Conservation (phyloP, 345 rosid species). For the Salix viminalis region DNA sequence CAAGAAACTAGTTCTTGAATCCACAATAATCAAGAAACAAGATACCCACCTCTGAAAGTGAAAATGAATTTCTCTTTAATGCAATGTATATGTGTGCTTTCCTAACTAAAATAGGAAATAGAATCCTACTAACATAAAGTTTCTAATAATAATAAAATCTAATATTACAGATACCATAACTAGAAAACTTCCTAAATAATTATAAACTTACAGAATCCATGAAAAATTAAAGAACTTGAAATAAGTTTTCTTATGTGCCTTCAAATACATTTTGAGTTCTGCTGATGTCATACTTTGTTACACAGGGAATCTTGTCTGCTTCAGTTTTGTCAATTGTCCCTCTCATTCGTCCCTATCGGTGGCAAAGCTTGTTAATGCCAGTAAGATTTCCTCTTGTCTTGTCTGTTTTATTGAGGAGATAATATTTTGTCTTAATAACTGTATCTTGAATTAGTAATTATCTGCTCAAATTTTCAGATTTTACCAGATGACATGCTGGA, state of each 20-base stretch:
- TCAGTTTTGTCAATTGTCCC: constrained; percentile 70
- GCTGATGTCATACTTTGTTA: constrained; percentile 11
- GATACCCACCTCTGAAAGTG: too few relatives aligned
- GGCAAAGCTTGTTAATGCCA: constrained; percentile 98
- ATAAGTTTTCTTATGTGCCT: neutral
- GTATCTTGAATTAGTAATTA: constrained; percentile 9
- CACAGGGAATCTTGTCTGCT: constrained; percentile 84
- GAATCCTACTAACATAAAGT: neutral
- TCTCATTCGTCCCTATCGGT: constrained; percentile 78
- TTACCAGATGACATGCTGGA: constrained; percentile 95
- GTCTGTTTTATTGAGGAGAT: neutral
- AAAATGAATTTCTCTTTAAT: too few relatives aligned
- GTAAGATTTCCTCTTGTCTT: constrained; percentile 31
- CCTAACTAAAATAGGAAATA: too few relatives aligned
- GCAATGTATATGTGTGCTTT: too few relatives aligned
- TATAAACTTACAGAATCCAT: neutral
- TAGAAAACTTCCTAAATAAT: neutral
- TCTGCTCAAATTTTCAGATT: constrained; percentile 47
- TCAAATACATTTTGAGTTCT: neutral
- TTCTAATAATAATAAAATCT: neutral
- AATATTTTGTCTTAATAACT: neutral
- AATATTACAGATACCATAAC: neutral
- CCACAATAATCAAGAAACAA: too few relatives aligned
- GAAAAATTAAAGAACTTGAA: neutral
- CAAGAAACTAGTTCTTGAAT: too few relatives aligned